Conservation (phyloP, 176 grass and related monocot species). For the Oropetium thomaeum region DNA sequence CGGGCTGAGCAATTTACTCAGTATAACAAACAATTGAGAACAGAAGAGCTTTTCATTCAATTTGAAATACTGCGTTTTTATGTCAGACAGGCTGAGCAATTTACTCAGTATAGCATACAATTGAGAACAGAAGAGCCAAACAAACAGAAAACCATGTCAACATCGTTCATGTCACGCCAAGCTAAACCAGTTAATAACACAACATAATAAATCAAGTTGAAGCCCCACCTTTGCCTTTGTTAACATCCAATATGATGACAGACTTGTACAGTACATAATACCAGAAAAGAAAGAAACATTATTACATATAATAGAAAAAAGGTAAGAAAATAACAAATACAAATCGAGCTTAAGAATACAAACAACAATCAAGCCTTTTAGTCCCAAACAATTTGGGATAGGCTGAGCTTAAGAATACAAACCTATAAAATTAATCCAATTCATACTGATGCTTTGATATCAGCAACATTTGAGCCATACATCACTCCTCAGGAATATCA, state of each 20-base stretch:
- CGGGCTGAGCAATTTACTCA: no score
- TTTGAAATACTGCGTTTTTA: no score
- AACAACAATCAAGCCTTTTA: no score
- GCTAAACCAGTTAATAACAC: not conserved
- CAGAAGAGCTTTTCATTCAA: no score
- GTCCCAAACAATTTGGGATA: no score
- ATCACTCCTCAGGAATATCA: not conserved
- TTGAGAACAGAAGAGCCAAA: no score
- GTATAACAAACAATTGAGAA: no score
- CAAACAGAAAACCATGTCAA: not conserved
- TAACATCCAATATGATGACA: not conserved
- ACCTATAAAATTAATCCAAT: not conserved
- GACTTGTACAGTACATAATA: not conserved
- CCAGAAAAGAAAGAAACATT: not conserved
- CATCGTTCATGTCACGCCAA: not conserved
- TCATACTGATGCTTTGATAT: no score
- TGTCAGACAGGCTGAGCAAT: no score
- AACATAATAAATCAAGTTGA: not conserved
- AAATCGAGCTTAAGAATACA: not conserved
- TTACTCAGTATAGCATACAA: no score
- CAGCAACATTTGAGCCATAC: no score
- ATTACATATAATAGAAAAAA: not conserved
- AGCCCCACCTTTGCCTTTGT: not conserved
- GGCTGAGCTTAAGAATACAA: not conserved
- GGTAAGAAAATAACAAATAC: not conserved